Base-by-base conservation (phyloP, 352 stramenopile genomes). In the Globisporangium middletonii region DNA sequence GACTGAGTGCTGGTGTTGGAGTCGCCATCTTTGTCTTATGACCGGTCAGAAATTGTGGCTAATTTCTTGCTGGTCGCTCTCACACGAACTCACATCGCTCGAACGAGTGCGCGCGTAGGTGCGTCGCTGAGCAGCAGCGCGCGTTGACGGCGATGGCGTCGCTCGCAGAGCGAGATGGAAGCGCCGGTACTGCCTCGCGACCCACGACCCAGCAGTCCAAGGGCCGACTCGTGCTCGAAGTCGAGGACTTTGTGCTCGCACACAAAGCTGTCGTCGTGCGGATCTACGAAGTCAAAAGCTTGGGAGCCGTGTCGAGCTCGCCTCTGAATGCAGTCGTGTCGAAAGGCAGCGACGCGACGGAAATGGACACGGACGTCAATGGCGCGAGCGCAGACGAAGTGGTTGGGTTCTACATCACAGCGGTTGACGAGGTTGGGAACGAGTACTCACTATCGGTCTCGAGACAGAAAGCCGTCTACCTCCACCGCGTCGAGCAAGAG, bases 341-440 rank as follows among this genome's bases (percentile, higher is more conserved):
- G n/a, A 1, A 45, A 26, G 43, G 28, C n/a, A 56, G 28, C 2
- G 50, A 44, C 16, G 50, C 8, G 12, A 19, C 13, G 1, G 33
- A 2, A 28, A 26, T 9, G 9, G 33, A 42, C 27, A 26, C 11
- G n/a, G 19, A 4, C 1, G 28, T 50, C 8, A 41, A 44, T 23
- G 23, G 7, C 6, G 51, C 49, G 15, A 53, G 5, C n/a, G 28
- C 30, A 15, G 11, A 13, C 27, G 41, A 53, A 2, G 33, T 60
- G 7, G 42, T 42, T 0, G 79, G 77, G 4, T 86, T 83, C 28
- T 73, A 70, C 18, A 60, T 89, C 19, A 65, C 65, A 15, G 79
- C 77, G n/a, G 67, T 67, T n/a, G 79, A 89, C 52, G 77, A 88
- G 42, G 65, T 80, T 13, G 77, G 86, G 53, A 88, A 86, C 47